Conservation (phyloP, 2,329 filamentous ascomycete genomes). For the Aspergillus brunneoviolaceus region DNA sequence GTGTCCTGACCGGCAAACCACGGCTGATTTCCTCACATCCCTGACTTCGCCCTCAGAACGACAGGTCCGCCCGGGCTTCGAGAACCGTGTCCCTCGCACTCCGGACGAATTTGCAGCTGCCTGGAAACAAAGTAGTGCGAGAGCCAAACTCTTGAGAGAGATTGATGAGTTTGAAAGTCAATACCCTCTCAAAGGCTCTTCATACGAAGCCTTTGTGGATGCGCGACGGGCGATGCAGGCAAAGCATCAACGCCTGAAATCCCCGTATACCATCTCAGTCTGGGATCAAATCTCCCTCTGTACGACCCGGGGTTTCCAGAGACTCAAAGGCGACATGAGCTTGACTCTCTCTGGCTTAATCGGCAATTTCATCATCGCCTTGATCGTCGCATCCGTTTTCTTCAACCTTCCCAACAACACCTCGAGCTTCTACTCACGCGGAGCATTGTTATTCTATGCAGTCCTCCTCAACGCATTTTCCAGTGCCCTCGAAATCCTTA, state of each 20-base stretch:
- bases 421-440: slow-evolving; percentile 70
- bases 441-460: slow-evolving; percentile 78
- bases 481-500: slow-evolving; percentile 62
- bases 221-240: slow-evolving; percentile 39
- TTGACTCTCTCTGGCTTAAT: slow-evolving; percentile 62
- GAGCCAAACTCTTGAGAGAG: slow-evolving; percentile 34
- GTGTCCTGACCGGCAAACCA: slow-evolving; percentile 65
- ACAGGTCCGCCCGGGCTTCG: slow-evolving; percentile 55
- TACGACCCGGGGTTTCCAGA: slow-evolving; percentile 72
- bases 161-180: slow-evolving; percentile 39
- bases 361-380: slow-evolving; percentile 69
- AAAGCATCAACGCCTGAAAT: slow-evolving; percentile 57
- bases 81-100: slow-evolving; percentile 62
- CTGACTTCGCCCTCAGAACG: slow-evolving; percentile 64
- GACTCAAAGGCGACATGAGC: slow-evolving; percentile 70
- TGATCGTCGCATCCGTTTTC: slow-evolving; percentile 76
- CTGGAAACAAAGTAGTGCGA: slow-evolving; percentile 54
- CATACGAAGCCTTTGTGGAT: slow-evolving; percentile 37
- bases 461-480: slow-evolving; percentile 79
- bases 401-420: slow-evolving; percentile 68
- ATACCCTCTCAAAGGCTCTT: slow-evolving; percentile 30
- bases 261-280: slow-evolving; percentile 78
- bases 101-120: slow-evolving; percentile 63
- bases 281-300: slow-evolving; percentile 72
- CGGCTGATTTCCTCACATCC: slow-evolving; percentile 66